Base-by-base conservation (phyloP, 352 stramenopile genomes). In the Blastocystis sp. region DNA sequence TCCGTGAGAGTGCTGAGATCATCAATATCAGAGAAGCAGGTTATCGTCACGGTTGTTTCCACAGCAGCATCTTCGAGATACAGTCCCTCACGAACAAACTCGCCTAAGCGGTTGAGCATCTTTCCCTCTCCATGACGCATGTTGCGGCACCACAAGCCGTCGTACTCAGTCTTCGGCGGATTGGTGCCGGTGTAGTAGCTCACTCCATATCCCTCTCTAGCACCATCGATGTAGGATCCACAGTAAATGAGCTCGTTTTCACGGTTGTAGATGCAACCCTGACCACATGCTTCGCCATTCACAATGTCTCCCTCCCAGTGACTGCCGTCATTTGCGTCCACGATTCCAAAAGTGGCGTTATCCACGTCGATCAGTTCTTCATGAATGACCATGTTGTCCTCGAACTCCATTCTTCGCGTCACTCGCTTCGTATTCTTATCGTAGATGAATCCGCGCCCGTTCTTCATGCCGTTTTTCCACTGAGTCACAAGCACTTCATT, bases 371-470 rank as follows among this genome's bases (percentile, higher is more conserved):
- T 34, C 23, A 79, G 59, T 19, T 17, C 23, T n/a, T 79, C 28
- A 5, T 79, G 19, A 62, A 11, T 10, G 4, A 62, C 43, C 28
- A 64, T 40, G 28, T 79, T 60, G 28, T 79, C 69, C n/a, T 62
- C 23, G 40, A 79, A 79, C 43, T 60, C 23, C 69, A 79, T 60
- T 79, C 69, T 79, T 9, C 69, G 69, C 7, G 61, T 62, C 9
- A 79, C 48, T 62, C 69, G 40, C 40, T 79, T 79, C 28, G 69
- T 79, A 61, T 61, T n/a, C 28, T 62, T 79, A 79, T 79, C 69
- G 40, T 79, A 79, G 61, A 79, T 79, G n/a, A 79, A 79, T 64
- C 69, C 69, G 23, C 28, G 17, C 5, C 69, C 69, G 61, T 79
- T 79, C 40, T 79, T 79, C 69, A 61, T 79, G n/a, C 69, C 69